Base-by-base conservation (phyloP, 345 rosid species). In the Crucihimalaya himalaica region DNA sequence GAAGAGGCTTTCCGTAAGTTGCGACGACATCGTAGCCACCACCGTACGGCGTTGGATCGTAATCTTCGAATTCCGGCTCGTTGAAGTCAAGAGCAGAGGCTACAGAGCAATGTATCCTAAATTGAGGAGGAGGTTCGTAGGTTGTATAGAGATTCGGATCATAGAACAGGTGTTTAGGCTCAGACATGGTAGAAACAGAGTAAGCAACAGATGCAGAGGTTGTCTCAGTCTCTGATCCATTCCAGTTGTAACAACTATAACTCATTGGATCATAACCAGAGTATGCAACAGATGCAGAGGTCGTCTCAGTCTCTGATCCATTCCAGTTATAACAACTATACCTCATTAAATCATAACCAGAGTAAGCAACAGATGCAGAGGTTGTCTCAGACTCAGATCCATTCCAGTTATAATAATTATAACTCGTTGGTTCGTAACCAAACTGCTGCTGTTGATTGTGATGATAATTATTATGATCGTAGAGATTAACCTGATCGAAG, bases 1-100 rank as follows among this genome's bases (percentile, higher is more conserved):
- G 83, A 19, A 82, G 86, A 35, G 98, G 87, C 29, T 83, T 74
- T 6, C 98, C 97, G 48, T 89, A 93, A 8, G 89, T 81, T 53
- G 56, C 67, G 77, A 68, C 79, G 13, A 50, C 76, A 57, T 91
- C 91, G 35, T 83, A 89, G 29, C 97, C 96, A 35, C 98, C 97
- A 8, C 58, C 83, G 25, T 83, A 93, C 72, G 98, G 96, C 3
- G 91, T 89, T 13, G 94, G 83, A 52, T 91, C 97, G 23, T 85
- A 87, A 0, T 93, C 96, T 2, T 87, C 89, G 19, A 85, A 89
- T 0, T 69, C 88, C 20, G 83, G 74, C 63, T 77, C 85, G 34
- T 84, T 80, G 61, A 83, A 86, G 34, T 75, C 88, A 1, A 76
- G 66, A 39, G 82, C 85, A 13, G 35, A 40, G 14, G 66, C 66